phyloP scores from a whole-genome alignment of 108 stramenopile genomes.

The Chaetoceros tenuissimus region DNA sequence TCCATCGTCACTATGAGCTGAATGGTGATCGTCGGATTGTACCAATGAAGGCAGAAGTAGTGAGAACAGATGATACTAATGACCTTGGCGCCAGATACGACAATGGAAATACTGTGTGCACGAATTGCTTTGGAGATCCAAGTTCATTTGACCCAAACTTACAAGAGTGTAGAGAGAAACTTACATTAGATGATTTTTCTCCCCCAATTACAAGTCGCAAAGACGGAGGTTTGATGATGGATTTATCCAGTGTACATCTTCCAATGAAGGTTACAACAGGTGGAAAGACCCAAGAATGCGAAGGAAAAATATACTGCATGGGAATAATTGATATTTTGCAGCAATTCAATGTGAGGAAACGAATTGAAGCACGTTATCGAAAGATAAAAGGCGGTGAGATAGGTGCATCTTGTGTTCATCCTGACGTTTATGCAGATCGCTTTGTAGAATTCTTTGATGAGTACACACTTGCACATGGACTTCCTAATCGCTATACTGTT shows the following conservation, averaged over 20 bases:
- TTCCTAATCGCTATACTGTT: too few relatives aligned
- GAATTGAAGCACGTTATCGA: slow-evolving; percentile 68
- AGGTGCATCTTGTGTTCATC: slow-evolving; percentile 80
- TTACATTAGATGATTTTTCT: slow-evolving; percentile 35
- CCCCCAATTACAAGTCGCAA: slow-evolving; percentile 66
- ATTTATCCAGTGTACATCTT: slow-evolving; percentile 41
- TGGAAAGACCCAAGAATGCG: slow-evolving; percentile 42
- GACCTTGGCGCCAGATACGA: neutral
- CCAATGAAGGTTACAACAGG: slow-evolving; percentile 46
- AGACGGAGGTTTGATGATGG: slow-evolving; percentile 83
- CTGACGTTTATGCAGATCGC: slow-evolving; percentile 68
- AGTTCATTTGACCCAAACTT: neutral
- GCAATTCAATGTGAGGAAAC: slow-evolving; percentile 88
- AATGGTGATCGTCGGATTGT: slow-evolving; percentile 62
- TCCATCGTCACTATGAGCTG: slow-evolving; percentile 69
- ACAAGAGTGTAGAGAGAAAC: slow-evolving; percentile 2
- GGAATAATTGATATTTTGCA: slow-evolving; percentile 97
- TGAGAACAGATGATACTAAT: neutral
- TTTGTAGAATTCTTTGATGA: slow-evolving; percentile 79
- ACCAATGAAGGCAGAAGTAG: slow-evolving; percentile 18
- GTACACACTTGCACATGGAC: slow-evolving; percentile 25
- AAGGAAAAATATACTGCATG: slow-evolving; percentile 87
- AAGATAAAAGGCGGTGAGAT: slow-evolving; percentile 41
- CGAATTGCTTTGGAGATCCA: slow-evolving; percentile 1
- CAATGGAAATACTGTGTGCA: slow-evolving; percentile 2